Conservation (phyloP, 495 filamentous ascomycete genomes). For the Talaromyces trachyspermus region DNA sequence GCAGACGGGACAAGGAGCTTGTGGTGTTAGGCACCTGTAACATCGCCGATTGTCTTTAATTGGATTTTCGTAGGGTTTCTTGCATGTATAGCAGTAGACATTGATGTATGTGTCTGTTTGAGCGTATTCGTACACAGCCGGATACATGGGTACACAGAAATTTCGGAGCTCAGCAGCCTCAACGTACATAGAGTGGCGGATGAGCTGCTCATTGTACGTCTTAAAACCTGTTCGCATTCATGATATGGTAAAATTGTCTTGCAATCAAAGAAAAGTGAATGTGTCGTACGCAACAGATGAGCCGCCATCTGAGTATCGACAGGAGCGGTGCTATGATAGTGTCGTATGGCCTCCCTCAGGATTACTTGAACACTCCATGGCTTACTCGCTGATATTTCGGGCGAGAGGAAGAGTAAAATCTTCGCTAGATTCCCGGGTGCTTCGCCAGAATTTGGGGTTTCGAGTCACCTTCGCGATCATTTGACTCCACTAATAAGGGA, state of each 20-base stretch:
- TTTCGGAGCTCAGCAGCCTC: constrained; percentile 65
- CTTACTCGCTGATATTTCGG: constrained; percentile 26
- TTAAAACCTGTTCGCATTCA: constrained; percentile 48
- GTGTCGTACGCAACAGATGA: constrained; percentile 39
- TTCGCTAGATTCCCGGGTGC: constrained; percentile 15
- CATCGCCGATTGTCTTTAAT: constrained; percentile 35
- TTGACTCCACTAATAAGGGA: constrained; percentile 31
- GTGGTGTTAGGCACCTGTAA: constrained; percentile 34
- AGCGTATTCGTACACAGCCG: constrained; percentile 52
- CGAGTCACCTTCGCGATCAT: constrained; percentile 16
- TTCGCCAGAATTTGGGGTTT: constrained; percentile 1
- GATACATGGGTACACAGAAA: constrained; percentile 53
- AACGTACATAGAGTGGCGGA: constrained; percentile 54
- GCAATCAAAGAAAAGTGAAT: constrained; percentile 31
- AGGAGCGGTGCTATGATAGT: constrained; percentile 35
- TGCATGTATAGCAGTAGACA: constrained; percentile 40
- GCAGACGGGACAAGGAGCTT: constrained; percentile 39
- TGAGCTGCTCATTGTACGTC: constrained; percentile 58
- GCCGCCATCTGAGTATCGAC: constrained; percentile 41
- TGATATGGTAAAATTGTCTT: constrained; percentile 36
- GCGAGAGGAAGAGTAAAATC: constrained; percentile 22
- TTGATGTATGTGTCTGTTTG: constrained; percentile 41
- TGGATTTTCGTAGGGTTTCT: constrained; percentile 39
- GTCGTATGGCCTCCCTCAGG: constrained; percentile 34
- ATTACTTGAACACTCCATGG: constrained; percentile 45